Base-by-base conservation (phyloP, 2,329 filamentous ascomycete species). In the Microdochium trichocladiopsis region DNA sequence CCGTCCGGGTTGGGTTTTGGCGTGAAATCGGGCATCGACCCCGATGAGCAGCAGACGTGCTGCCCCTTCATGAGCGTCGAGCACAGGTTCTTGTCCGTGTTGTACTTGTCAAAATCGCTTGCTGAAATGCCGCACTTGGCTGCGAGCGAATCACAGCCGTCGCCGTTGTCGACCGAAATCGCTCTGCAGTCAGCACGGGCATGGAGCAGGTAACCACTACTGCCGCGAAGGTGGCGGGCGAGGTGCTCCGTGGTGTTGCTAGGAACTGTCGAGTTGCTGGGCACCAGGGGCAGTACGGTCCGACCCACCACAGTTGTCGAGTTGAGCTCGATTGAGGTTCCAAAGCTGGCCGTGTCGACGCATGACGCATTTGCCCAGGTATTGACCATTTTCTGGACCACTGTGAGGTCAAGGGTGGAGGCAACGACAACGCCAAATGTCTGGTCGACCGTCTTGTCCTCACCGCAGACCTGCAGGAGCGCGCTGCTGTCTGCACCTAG, bases 11-110 rank as follows among this genome's bases (percentile, higher is more conserved):
- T 43, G 9, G 54, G 55, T 24, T 56, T 54, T 3, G 57, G 58
- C 21, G 43, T 53, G 12, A 54, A 45, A 48, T 58, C 53, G 2
- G 56, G 55, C 8, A 53, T 21, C 14, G 48, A 51, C 1, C 55
- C 55, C 14, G 23, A 22, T 14, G 54, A 50, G 22, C 57, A 60
- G 52, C 58, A 60, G 25, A 60, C 57, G 6, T 54, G 51, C 36
- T 60, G 54, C 18, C 54, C 54, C 47, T 33, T 25, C 4, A 41
- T 36, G 12, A 60, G 51, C 18, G n/a, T 55, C 14, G 51, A 48
- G 48, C 56, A 57, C n/a, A 52, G 41, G 23, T 52, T 24, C 11
- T 23, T 1, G n/a, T 50, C 49, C 6, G 52, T 11, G 31, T 55
- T 57, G 37, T 12, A 37, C 50, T 54, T 55, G 22, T n/a, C 48